Base-by-base conservation (phyloP, 257 asterid genomes). In the Primulina huaijiensis region DNA sequence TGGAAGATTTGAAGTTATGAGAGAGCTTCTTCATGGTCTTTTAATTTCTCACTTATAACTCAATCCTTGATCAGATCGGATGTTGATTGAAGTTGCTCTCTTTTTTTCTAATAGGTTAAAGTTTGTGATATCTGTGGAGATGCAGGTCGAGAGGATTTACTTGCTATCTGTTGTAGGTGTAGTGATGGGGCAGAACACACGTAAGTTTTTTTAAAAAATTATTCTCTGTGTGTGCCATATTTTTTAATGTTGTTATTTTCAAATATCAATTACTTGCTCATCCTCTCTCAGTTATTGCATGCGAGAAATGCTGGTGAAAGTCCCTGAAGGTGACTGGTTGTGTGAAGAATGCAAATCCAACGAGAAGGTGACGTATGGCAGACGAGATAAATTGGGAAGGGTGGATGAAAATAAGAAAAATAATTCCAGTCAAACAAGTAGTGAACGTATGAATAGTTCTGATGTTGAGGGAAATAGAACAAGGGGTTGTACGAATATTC, bases 41-140 rank as follows among this genome's bases (percentile, higher is more conserved):
- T 27, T 63, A 53, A 69, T 37, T 43, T 64, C 60, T 64, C 62
- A 56, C 69, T 64, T 65, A 40, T 43, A 40, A 30, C n/a, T 30
- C 30, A 60, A 6, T 65, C 66, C 1, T 11, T 60, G 10, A 65
- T 65, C 65, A 19, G 61, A 43, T 56, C 60, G 64, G 25, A 52
- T 3, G 46, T 64, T 78, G 65, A 76, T 69, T 52, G 62, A 65
- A 69, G n/a, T 68, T 62, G 73, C 25, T 79, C 60, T 23, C 25
- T 74, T 69, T 40, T 74, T 55, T 50, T 34, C 72, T 74, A 71
- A 86, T 68, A 83, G 99, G 99, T 93, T 73, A 90, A 87, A 87
- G 94, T 93, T 77, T 93, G 99, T 81, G 97, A 93, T 82, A 91
- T 85, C 61, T 94, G 99, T 74, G 99, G 99, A 74, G 98, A 88